A percentile compares a stretch with the other conserved stretches of the same genome.
Conservation (phyloP, 2,329 filamentous ascomycete species). For the Xylaria hypoxylon region DNA sequence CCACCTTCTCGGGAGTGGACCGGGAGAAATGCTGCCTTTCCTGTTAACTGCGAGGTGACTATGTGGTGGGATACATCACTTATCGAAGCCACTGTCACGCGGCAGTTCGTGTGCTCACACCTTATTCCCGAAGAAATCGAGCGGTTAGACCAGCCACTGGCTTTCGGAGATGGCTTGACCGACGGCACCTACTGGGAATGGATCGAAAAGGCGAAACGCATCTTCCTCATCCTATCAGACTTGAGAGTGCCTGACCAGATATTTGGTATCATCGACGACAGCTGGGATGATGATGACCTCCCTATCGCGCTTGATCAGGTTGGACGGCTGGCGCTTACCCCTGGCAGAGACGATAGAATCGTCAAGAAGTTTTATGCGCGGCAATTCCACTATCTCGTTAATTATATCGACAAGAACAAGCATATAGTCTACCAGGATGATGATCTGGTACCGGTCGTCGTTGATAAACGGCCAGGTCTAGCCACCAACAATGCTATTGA, state of each 20-base stretch:
- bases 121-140: slow-evolving; percentile 72
- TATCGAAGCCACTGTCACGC: slow-evolving; percentile 77
- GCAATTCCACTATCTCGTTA: slow-evolving; percentile 78
- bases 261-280: slow-evolving; percentile 79
- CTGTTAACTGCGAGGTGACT: slow-evolving; percentile 44
- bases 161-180: slow-evolving; percentile 75
- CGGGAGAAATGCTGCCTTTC: slow-evolving; percentile 45
- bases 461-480: slow-evolving; percentile 67
- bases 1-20: slow-evolving; percentile 40
- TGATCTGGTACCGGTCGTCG: slow-evolving; percentile 75
- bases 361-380: slow-evolving; percentile 76
- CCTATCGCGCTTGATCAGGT: slow-evolving; percentile 76
- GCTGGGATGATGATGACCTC: slow-evolving; percentile 81
- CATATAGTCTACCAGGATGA: slow-evolving; percentile 73
- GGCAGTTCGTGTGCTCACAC: slow-evolving; percentile 73
- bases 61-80: slow-evolving; percentile 79
- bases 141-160: slow-evolving; percentile 71
- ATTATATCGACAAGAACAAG: slow-evolving; percentile 68
- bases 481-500: slow-evolving; percentile 58
- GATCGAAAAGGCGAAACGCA: slow-evolving; percentile 75
- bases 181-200: slow-evolving; percentile 83
- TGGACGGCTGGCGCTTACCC: slow-evolving; percentile 70
- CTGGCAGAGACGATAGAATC: slow-evolving; percentile 69
- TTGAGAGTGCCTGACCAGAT: slow-evolving; percentile 78
- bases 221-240: slow-evolving; percentile 79